Base-by-base conservation (phyloP, 106 monocot genomes). In the Narthecium ossifragum region DNA sequence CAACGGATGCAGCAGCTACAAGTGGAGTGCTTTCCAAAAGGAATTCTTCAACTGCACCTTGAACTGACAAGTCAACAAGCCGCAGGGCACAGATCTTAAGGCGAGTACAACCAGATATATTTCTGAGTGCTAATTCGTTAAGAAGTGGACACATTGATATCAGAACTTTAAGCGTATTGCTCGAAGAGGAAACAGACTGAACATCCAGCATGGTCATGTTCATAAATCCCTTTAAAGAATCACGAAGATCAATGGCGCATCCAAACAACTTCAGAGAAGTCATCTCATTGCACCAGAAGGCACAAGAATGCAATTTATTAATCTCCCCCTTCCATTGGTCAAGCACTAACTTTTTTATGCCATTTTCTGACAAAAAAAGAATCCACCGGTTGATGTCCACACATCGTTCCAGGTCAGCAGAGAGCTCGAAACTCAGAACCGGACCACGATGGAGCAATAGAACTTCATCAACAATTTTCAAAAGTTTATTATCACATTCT, bases 341-440 rank as follows among this genome's bases (percentile, higher is more conserved):
- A 6, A 64, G 50, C 0, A 9, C 27, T 14, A 64, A 37, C 24
- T 64, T 36, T 51, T 37, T 64, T 12, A 62, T 49, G 49, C 62
- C 49, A 47, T 62, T 62, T 62, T 49, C 50, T 11, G 62, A 48
- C 33, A 62, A 8, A 22, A 49, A 49, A 24, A 49, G 62, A 23
- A 62, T 49, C 62, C 62, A 62, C 34, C 32, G 20, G 43, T 62
- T 47, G 23, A 62, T 48, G 7, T 48, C 31, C 3, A 8, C 20
- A 49, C 34, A 34, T 4, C 21, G 47, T 13, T 31, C 33, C 11
- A 62, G 13, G 11, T 33, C n/a, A n/a, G 22, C 18, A 12, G 46
- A 48, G 20, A 62, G 46, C 29, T 62, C 32, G 48, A 62, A 62
- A 10, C 13, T 46, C 48, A 24, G 41, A 15, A 62, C 34, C 22